Evolutionary conservation across 2,329 filamentous ascomycete genomes (phyloP), one percentile per base, ranked within the genome.

Genomic region (Aspergillus novofumigatus): DNA sequence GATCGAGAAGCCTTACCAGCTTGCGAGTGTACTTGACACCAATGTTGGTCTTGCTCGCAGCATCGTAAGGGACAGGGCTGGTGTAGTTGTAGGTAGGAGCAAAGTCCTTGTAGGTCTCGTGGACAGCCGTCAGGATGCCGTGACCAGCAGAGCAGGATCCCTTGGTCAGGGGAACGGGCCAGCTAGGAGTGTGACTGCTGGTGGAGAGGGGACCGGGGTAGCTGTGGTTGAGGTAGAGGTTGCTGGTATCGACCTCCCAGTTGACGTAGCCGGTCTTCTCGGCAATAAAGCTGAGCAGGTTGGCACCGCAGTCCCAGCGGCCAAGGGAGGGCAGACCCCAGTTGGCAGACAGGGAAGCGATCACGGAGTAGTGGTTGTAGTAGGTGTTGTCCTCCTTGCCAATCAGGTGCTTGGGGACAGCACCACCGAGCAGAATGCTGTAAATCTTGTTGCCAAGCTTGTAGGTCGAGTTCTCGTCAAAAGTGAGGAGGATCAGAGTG

Each of bases 401-500:
- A 32, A 84, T 75, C 2, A 89, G 81, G 9, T 81, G 50, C 3
- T 78, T 54, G 9, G 89, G 88, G 1, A 95, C 74, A 17, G 85
- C 87, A 59, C 89, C 89, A n/a, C 91, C 91, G 1, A 95, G 77
- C 0, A 94, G 81, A 62, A 94, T 81, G 59, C 79, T 84, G 59
- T 89, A 82, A 58, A 94, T 81, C 38, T 80, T 80, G 81, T 93
- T 94, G 63, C 83, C 82, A 28, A 79, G 76, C 14, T 79, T 75
- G 73, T 92, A 91, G 9, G 83, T 86, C 65, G 88, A 83, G 73
- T 87, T 91, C 77, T 94, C 91, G 62, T 95, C 91, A 67, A 91
- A 94, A n/a, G 86, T 92, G 59, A 94, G 73, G 5, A 93, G 77
- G n/a, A 94, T 82, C 1, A 93, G 81, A 0, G 90, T 93, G 67